phyloP scores from a whole-genome alignment of 2,329 filamentous ascomycete species.

The Aspergillus felis region DNA sequence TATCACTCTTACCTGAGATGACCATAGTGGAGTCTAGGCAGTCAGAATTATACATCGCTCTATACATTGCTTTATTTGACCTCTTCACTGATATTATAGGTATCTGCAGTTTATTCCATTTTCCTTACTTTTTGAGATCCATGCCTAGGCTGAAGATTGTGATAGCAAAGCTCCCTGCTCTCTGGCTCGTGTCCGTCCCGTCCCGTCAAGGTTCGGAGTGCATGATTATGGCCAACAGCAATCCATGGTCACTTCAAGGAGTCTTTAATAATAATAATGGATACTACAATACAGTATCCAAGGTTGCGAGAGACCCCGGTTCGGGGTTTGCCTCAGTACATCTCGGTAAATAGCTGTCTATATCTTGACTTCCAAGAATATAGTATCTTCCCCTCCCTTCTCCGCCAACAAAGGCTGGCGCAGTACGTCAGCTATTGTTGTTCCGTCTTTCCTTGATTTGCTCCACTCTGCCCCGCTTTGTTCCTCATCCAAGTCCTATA shows the following conservation, averaged over 20 bases:
- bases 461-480: background rate
- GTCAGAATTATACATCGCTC: background rate
- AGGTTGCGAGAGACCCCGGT: background rate
- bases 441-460: background rate
- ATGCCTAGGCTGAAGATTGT: background rate
- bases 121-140: background rate
- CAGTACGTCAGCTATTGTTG: background rate
- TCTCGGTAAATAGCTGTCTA: background rate
- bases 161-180: too few relatives aligned
- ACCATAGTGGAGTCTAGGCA: background rate
- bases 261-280: conserved; percentile 1
- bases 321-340: background rate
- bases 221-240: conserved; percentile 17
- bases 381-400: too few relatives aligned
- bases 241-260: conserved; percentile 32
- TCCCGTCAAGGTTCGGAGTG: conserved; percentile 37
- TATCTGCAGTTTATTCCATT: background rate
- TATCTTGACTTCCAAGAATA: too few relatives aligned
- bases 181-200: conserved; percentile 25
- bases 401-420: too few relatives aligned
- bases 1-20: background rate
- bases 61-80: background rate
- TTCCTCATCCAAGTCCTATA: background rate
- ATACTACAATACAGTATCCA: background rate
- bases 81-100: background rate